Evolutionary conservation across 164 flowering plant species (phyloP), one percentile per base, ranked within the genome.

Genomic region (Berberis vulgaris): DNA sequence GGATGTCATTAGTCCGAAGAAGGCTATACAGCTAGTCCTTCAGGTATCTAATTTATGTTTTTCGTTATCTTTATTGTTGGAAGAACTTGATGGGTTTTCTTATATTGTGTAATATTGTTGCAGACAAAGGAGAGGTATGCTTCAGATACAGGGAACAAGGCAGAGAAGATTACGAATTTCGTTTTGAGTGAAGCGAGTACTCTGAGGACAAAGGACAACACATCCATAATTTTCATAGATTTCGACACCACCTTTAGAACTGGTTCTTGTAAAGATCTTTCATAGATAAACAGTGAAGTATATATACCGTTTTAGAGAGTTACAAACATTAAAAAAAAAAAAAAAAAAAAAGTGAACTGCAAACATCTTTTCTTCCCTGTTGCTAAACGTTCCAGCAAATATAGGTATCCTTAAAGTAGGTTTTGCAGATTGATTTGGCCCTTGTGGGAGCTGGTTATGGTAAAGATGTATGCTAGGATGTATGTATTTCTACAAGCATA

Each of bases 121-220:
- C 85, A 93, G 95, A 54, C 76, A 5, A 84, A 62, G 77, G 96
- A 85, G 70, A 82, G 66, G 66, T 67, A 63, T 65, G 63, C 62
- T 9, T 26, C 50, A 49, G 86, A 82, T 50, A 62, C 45, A 42
- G 86, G 81, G 56, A 75, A 73, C 57, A 68, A 72, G 1, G 89
- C 93, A 1, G 94, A 86, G 77, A 86, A 74, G 78, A 77, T 89
- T 46, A 96, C 96, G 12, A 83, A 82, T 67, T 62, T 68, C 67
- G 74, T 95, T 78, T 74, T 95, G 81, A 72, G 67, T 41, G 97
- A 91, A 79, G 97, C 97, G 67, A 85, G 83, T 79, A 80, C 83
- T 54, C 75, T 79, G 76, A 83, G 96, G 43, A 94, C 99, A 68
- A 91, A 84, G 81, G 99, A 94, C 73, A 94, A 94, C 72, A 94